These are phyloP conservation scores for Monilinia vaccinii-corymbosi DNA, from an alignment of 2,329 filamentous ascomycete genomes.

Conservation along the genomic window DNA sequence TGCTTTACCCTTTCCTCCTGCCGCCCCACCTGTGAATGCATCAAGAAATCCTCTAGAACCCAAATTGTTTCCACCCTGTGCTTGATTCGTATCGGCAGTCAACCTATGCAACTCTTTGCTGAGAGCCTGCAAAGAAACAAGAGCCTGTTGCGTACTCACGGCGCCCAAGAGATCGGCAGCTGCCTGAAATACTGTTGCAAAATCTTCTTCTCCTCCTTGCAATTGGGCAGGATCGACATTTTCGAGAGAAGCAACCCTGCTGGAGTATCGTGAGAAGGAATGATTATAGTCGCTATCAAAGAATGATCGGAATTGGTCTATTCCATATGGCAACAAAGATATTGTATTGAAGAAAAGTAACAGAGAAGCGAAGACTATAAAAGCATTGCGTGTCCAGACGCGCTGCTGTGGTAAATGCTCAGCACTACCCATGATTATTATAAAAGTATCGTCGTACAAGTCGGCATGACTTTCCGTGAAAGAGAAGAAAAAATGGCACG, in stretches of 20 bases:
- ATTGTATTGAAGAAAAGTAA: constrained; percentile 7
- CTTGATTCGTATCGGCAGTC: neutral
- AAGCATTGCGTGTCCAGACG: constrained; percentile 7
- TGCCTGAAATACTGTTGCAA: neutral
- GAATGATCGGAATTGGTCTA: neutral
- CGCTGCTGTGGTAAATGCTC: constrained; percentile 4
- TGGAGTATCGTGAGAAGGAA: neutral
- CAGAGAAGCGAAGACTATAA: constrained; percentile 3
- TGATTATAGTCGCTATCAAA: neutral
- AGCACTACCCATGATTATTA: constrained; percentile 6
- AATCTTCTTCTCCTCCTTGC: neutral
- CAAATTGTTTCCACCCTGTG: neutral
- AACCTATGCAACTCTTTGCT: constrained; percentile 8
- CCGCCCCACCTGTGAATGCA: neutral
- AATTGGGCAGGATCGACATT: neutral
- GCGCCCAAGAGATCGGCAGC: constrained; percentile 1
- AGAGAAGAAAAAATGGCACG: neutral
- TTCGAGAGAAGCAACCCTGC: neutral
- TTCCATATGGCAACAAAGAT: constrained; percentile 1
- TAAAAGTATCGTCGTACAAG: neutral
- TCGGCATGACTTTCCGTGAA: neutral
- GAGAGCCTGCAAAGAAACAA: constrained; percentile 1
- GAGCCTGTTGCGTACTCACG: neutral
- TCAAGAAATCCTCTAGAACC: neutral
- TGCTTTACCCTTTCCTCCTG: neutral